Evolutionary conservation across 495 filamentous ascomycete genomes (phyloP), one percentile per base, ranked within the genome.

Genomic region (Hypoxylon intermedium): DNA sequence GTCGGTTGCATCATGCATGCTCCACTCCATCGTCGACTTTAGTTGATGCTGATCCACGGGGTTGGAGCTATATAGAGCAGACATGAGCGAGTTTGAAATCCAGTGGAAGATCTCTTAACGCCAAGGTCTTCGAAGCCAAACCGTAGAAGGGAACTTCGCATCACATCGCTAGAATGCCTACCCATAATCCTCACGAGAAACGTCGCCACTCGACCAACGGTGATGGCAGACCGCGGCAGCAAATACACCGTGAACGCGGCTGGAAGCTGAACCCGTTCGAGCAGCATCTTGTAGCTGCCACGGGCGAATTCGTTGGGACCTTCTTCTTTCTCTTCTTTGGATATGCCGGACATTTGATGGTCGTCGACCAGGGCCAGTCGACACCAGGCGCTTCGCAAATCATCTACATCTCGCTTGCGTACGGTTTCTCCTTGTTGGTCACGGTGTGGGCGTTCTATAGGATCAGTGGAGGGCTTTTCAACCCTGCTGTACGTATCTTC

Each of bases 401-500:
- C 12, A 54, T 65, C 9, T 72, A 71, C 58, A 64, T 68, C 37
- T 50, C 72, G 13, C 41, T 74, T 23, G 69, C 58, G 6, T 70
- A 88, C 65, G 83, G 85, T 19, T 87, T 88, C 65, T 85, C 84
- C 4, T 73, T 89, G 9, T 75, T 81, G n/a, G 82, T 87, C 45
- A 88, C 85, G 50, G 83, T 80, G 2, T 89, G 86, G 86, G 75
- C 84, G 5, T 87, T 88, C 71, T 89, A 84, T 69, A 77, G 85
- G 9, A 83, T 89, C 50, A 81, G 76, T 40, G 85, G 86, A 12
- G 85, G 86, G 5, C 65, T 87, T 3, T 89, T 89, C 67, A 88
- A 89, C 63, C 87, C 85, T 23, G 85, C 84, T 33, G 83, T 85
- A 62, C 57, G 79, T 49, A 3, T 30, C 3, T 49, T 46, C 13